Evolutionary conservation across 495 filamentous ascomycete genomes (phyloP), one percentile per base, ranked within the genome.

Genomic region (Penicillium verhagenii): DNA sequence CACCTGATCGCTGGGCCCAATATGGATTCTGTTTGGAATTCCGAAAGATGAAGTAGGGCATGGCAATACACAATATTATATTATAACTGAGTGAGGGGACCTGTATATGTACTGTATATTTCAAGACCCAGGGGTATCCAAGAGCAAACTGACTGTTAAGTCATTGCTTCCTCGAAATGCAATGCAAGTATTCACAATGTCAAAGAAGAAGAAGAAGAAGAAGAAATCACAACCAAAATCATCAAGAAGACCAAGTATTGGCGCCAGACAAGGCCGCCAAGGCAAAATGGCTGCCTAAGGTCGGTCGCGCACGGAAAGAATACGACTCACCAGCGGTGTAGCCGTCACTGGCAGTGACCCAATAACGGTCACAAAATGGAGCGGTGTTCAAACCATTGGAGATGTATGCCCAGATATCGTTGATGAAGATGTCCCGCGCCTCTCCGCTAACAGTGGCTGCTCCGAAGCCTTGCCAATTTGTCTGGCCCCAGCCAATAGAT

Each of bases 321-420:
- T 58, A 57, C 1, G 55, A 47, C 19, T 64, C 35, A 1, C 61
- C 58, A 2, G 54, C 53, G 4, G 53, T 42, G 37, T 53, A 54
- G 8, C 38, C 33, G 29, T 23, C 45, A 16, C 48, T 56, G 6
- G 47, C 47, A 24, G 52, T 43, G 13, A 70, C 71, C 59, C 61
- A 70, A 40, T 69, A 73, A 3, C 65, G 50, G 50, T 73, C 72
- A 6, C 60, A 68, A 48, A 79, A 79, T 0, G 76, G 76, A 6
- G 66, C 71, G 1, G 47, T 55, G 47, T 78, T 77, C 38, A 65
- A 54, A 0, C 68, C 70, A 42, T 76, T 76, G 6, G 68, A 61
- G 11, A 79, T 56, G 50, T 70, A 77, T 2, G 63, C 59, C 52
- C 73, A 70, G 21, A 71, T 56, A 25, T 72, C 70, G 39, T 67